Conservation (phyloP, 768 basidiomycete species). For the Coprinellus aureogranulatus region DNA sequence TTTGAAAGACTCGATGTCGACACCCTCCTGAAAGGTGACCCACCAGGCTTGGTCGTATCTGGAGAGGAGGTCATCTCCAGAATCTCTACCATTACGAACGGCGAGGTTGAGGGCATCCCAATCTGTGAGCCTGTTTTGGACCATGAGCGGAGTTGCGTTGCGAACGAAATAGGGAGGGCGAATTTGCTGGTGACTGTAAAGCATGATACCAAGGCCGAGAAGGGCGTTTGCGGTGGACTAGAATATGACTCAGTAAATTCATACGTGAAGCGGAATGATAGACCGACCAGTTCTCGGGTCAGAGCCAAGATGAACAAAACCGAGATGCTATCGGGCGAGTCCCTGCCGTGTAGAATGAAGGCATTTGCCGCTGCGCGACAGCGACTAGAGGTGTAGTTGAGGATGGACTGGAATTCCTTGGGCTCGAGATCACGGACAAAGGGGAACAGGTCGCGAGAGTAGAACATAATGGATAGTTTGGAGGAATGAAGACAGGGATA, state of each 20-base stretch:
- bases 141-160: no score
- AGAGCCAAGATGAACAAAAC: neutral
- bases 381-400: neutral
- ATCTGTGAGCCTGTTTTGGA: no score
- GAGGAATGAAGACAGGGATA: no score
- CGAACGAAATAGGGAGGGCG: no score
- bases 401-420: neutral
- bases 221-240: no score
- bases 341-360: neutral
- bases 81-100: no score
- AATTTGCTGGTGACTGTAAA: no score
- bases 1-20: neutral
- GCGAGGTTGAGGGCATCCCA: no score
- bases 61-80: no score
- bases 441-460: neutral
- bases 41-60: neutral
- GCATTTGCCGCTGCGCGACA: neutral
- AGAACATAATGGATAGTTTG: neutral
- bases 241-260: no score
- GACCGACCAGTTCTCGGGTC: neutral
- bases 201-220: no score
- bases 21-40: neutral
- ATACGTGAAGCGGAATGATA: no score
- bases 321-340: neutral
- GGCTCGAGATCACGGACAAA: neutral